Conservation (phyloP, 2,329 filamentous ascomycete species). For the Biscogniauxia sp. region DNA sequence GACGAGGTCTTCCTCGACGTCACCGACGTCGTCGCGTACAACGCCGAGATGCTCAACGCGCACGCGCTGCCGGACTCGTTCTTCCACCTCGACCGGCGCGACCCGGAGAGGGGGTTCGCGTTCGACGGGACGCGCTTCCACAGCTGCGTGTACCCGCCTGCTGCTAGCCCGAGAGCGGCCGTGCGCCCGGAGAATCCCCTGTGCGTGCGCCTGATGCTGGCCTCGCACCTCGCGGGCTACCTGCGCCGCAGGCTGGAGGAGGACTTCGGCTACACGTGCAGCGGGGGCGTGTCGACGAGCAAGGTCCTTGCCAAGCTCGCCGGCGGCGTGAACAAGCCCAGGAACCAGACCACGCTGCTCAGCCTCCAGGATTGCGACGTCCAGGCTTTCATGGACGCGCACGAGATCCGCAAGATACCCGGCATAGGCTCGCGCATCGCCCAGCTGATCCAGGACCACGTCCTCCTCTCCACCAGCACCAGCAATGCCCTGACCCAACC, state of each 20-base stretch:
- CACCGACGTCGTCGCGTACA: slow-evolving; percentile 83
- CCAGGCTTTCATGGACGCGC: slow-evolving; percentile 67
- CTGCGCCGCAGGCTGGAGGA: slow-evolving; percentile 71
- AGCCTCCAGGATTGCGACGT: slow-evolving; percentile 59
- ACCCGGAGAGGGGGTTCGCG: slow-evolving; percentile 76
- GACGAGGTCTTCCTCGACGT: slow-evolving; percentile 89
- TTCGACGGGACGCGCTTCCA: slow-evolving; percentile 70
- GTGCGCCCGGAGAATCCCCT: slow-evolving; percentile 36
- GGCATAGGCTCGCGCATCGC: slow-evolving; percentile 82
- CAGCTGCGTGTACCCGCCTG: slow-evolving; percentile 51
- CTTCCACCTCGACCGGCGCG: slow-evolving; percentile 70
- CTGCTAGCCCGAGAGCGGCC: background rate
- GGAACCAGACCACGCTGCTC: slow-evolving; percentile 80
- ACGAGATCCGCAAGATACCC: slow-evolving; percentile 77
- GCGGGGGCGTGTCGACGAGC: slow-evolving; percentile 82
- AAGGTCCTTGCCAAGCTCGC: slow-evolving; percentile 85
- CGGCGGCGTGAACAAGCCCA: slow-evolving; percentile 81
- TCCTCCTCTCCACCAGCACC: slow-evolving; percentile 35
- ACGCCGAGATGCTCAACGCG: slow-evolving; percentile 66
- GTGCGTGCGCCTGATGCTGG: slow-evolving; percentile 66
- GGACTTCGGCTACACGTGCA: slow-evolving; percentile 79
- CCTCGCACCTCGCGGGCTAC: slow-evolving; percentile 76
- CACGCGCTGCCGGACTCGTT: slow-evolving; percentile 67
- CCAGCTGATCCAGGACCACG: slow-evolving; percentile 61
- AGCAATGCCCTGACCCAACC: too few relatives aligned